Conservation (phyloP, 176 grass and related monocot species). For the Rhynchospora breviuscula region DNA sequence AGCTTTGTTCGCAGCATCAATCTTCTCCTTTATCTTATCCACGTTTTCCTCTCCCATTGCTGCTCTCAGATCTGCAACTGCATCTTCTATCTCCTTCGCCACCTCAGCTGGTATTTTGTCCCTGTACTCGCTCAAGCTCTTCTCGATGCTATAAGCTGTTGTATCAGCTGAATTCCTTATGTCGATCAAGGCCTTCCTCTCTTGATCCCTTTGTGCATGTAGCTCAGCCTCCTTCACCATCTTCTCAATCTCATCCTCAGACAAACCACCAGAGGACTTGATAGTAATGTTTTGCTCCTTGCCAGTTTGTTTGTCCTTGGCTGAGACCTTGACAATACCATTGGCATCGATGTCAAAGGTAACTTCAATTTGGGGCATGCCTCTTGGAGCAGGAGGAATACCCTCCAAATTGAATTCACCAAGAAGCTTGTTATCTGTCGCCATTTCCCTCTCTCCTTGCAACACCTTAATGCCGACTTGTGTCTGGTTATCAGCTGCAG, state of each 20-base stretch:
- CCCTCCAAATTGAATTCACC: conserved; percentile 94
- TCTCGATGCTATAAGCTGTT: conserved; percentile 89
- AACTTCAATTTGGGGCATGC: conserved; percentile 86
- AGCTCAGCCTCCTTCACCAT: conserved; percentile 96
- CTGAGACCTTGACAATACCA: conserved; percentile 95
- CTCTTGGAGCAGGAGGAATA: conserved; percentile 84
- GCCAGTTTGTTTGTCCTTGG: conserved; percentile 74
- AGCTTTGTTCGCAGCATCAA: conserved; percentile 86
- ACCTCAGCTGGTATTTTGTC: conserved; percentile 82
- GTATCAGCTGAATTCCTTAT: conserved; percentile 82
- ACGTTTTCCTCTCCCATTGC: conserved; percentile 59
- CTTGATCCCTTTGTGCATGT: conserved; percentile 82
- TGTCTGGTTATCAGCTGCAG: conserved; percentile 78
- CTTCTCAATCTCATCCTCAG: conserved; percentile 78
- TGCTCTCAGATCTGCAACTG: conserved; percentile 68
- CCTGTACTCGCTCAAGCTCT: conserved; percentile 82
- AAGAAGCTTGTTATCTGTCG: conserved; percentile 82
- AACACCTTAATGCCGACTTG: conserved; percentile 88
- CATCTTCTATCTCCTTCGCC: conserved; percentile 52
- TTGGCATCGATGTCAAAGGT: conserved; percentile 95
- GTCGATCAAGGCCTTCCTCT: conserved; percentile 78
- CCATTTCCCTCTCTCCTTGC: conserved; percentile 99
- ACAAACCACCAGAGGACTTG: conserved; percentile 89
- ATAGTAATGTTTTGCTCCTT: conserved; percentile 98
- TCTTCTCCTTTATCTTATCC: conserved; percentile 96